Evolutionary conservation across 2,329 filamentous ascomycete species (phyloP).

Genomic region (Nemania sp.): DNA sequence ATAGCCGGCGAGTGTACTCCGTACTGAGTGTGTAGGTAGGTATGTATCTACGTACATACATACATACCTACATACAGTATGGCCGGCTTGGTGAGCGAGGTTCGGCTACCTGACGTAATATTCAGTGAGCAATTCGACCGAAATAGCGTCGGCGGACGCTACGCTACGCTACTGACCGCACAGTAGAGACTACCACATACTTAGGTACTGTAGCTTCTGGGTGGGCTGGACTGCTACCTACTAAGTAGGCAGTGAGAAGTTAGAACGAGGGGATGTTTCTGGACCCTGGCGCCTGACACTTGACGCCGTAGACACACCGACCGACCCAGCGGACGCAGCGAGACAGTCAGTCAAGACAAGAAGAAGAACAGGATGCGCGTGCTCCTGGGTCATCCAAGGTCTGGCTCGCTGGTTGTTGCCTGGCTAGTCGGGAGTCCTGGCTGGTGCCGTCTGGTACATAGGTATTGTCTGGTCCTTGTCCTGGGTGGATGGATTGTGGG

Average conservation of each 20-base stretch:
- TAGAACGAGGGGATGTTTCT: not conserved
- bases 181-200: too few species aligned
- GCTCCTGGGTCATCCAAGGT: not conserved
- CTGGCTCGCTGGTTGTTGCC: not conserved
- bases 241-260: not conserved
- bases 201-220: too few species aligned
- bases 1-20: not conserved
- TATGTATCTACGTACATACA: not conserved
- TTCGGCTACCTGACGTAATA: conserved; percentile 37
- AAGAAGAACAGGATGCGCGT: not conserved
- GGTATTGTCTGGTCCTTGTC: not conserved
- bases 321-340: not conserved
- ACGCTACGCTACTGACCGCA: not conserved
- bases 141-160: conserved; percentile 22
- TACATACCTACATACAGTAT: not conserved
- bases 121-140: conserved; percentile 24
- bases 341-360: too few species aligned
- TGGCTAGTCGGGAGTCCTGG: not conserved
- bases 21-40: not conserved
- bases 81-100: conserved; percentile 3
- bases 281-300: not conserved
- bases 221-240: too few species aligned
- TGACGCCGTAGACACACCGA: not conserved
- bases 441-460: not conserved
- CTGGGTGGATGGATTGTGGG: too few species aligned